Conservation (phyloP, 2,329 filamentous ascomycete genomes). For the Pseudohalonectria lignicola region DNA sequence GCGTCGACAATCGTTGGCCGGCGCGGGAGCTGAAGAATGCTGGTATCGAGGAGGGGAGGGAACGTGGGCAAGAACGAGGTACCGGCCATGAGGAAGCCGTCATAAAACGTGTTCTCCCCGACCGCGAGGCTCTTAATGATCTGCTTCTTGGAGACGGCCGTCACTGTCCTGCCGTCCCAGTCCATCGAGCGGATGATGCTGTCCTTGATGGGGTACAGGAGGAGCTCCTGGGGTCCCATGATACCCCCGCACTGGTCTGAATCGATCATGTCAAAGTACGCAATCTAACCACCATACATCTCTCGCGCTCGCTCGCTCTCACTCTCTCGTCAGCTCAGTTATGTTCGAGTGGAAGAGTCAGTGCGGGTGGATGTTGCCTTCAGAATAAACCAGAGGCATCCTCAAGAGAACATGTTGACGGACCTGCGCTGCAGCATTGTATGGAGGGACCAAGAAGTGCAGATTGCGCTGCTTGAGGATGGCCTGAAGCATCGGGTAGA, state of each 20-base stretch:
- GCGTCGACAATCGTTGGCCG: conserved; percentile 62
- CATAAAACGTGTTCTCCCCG: conserved; percentile 64
- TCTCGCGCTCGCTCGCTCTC: too few relatives aligned
- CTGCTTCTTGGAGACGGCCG: conserved; percentile 51
- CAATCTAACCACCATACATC: conserved; percentile 56
- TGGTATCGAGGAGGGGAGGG: conserved; percentile 58
- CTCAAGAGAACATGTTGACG: conserved; percentile 12
- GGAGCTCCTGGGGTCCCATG: conserved; percentile 73
- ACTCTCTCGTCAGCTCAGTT: neutral
- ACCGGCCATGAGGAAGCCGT: conserved; percentile 73
- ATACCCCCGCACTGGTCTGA: conserved; percentile 62
- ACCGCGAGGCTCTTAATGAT: conserved; percentile 59
- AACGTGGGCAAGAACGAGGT: conserved; percentile 71
- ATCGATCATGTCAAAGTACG: conserved; percentile 62
- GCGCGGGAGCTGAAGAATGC: conserved; percentile 32
- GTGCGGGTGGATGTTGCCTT: neutral
- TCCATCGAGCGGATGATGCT: conserved; percentile 57
- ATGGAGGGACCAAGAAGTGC: conserved; percentile 74
- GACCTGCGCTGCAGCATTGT: conserved; percentile 80
- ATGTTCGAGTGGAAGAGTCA: conserved; percentile 14
- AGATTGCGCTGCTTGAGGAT: conserved; percentile 59
- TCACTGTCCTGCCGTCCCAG: conserved; percentile 57
- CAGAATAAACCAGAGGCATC: too few relatives aligned
- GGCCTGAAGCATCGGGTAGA: conserved; percentile 67
- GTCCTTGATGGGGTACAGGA: conserved; percentile 76